A percentile compares a stretch with the other conserved stretches of the same genome.
These are phyloP conservation scores for Kickxella alabastrina DNA, from an alignment of 192 early-diverging fungal species.

Conservation along the genomic window DNA sequence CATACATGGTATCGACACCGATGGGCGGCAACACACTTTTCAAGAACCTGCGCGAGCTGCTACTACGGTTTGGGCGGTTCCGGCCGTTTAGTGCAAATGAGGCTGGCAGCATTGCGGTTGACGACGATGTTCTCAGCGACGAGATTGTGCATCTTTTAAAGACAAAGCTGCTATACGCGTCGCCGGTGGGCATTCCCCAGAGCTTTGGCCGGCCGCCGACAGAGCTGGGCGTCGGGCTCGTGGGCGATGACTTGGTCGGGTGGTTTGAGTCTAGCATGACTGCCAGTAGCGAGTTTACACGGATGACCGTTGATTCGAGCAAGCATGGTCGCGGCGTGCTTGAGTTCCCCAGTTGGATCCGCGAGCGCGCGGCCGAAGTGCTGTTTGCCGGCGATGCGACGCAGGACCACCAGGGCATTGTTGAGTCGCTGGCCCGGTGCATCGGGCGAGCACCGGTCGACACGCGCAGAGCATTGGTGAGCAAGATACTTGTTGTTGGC, in stretches of 20 bases:
- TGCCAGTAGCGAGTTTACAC: neutral
- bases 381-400: slow-evolving; percentile 72
- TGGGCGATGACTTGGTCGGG: slow-evolving; percentile 1
- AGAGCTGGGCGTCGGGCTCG: neutral
- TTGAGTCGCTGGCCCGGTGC: slow-evolving; percentile 54
- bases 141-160: slow-evolving; percentile 3
- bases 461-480: slow-evolving; percentile 61
- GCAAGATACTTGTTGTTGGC: slow-evolving; percentile 68
- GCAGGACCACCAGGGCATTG: slow-evolving; percentile 58
- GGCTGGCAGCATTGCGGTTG: neutral
- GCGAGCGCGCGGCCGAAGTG: slow-evolving; percentile 74
- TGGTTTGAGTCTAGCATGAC: slow-evolving; percentile 20
- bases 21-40: slow-evolving; percentile 15
- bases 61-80: slow-evolving; percentile 11
- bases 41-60: slow-evolving; percentile 5
- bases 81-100: neutral
- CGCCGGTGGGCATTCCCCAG: slow-evolving; percentile 3
- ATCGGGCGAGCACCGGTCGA: slow-evolving; percentile 64
- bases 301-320: slow-evolving; percentile 3
- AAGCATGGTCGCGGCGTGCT: slow-evolving; percentile 51
- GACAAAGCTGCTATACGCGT: slow-evolving; percentile 6
- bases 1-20: slow-evolving; percentile 7
- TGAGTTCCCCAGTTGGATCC: slow-evolving; percentile 79
- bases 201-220: neutral
- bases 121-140: slow-evolving; percentile 5